Percentiles rank a stretch among this genome's conserved stretches.
Evolutionary conservation across 2,329 filamentous ascomycete species (phyloP).

Genomic region (Epichloe baconii): DNA sequence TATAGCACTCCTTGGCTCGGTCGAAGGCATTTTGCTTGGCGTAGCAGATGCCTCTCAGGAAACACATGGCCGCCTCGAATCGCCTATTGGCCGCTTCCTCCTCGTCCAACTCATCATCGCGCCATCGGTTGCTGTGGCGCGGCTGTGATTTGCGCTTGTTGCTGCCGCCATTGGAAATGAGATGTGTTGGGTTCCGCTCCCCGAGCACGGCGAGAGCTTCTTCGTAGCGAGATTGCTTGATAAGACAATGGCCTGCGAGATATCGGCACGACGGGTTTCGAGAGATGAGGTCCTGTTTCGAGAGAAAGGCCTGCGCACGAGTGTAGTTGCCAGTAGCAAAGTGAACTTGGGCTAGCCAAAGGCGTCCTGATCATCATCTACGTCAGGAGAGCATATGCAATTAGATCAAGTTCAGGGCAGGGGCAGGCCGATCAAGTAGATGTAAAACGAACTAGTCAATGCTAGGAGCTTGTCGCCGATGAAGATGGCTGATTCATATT

Average conservation of each 20-base stretch:
- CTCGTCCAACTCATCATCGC: constrained; percentile 28
- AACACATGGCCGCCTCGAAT: constrained; percentile 96
- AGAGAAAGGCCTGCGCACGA: constrained; percentile 75
- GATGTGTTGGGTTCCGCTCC: constrained; percentile 84
- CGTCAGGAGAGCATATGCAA: background rate
- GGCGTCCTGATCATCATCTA: constrained; percentile 85
- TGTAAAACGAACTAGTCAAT: constrained; percentile 62
- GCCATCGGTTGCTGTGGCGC: constrained; percentile 20
- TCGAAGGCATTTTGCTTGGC: constrained; percentile 97
- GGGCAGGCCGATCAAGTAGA: background rate
- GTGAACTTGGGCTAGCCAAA: constrained; percentile 96
- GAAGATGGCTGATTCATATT: constrained; percentile 93
- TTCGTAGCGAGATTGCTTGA: constrained; percentile 82
- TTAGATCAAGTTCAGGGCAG: background rate
- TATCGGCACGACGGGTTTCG: constrained; percentile 83
- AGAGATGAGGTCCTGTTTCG: constrained; percentile 67
- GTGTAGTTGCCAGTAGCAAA: constrained; percentile 93
- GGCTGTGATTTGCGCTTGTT: constrained; percentile 26
- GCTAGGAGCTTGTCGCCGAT: constrained; percentile 95
- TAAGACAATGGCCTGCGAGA: constrained; percentile 82
- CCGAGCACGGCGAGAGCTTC: constrained; percentile 79
- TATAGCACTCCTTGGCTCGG: constrained; percentile 95
- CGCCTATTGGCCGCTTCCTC: constrained; percentile 66
- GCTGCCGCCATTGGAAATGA: constrained; percentile 47
- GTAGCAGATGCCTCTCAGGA: constrained; percentile 82